Evolutionary conservation across 805 yeast genomes (phyloP).

Genomic region (Barnettozyma sucrosica): DNA sequence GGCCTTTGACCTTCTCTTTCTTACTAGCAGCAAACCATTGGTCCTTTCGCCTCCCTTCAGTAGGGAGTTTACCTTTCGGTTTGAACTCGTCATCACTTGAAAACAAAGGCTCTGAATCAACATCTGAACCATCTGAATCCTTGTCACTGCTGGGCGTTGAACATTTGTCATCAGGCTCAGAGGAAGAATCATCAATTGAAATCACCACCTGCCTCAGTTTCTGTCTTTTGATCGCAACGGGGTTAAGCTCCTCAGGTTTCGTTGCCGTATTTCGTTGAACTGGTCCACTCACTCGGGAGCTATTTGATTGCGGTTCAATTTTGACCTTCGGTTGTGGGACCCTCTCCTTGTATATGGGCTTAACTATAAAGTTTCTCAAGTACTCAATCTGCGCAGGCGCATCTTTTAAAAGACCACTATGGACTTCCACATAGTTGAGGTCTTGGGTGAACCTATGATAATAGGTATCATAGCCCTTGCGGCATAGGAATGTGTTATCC

Average conservation of each 20-base stretch:
- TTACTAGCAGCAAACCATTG: not conserved
- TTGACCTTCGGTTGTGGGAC: constrained; percentile 7
- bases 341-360: constrained; percentile 8
- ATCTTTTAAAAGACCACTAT: constrained; percentile 18
- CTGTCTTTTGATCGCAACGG: not conserved
- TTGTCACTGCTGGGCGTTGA: not conserved
- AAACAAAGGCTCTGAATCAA: constrained; percentile 4
- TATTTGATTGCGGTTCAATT: not conserved
- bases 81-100: constrained; percentile 18
- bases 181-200: constrained; percentile 3
- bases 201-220: constrained; percentile 8
- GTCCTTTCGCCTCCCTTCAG: constrained; percentile 23
- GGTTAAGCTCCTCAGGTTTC: not conserved
- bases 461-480: constrained; percentile 31
- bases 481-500: constrained; percentile 27
- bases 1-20: constrained; percentile 21
- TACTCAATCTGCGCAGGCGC: constrained; percentile 24
- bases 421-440: constrained; percentile 22
- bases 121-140: constrained; percentile 3
- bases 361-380: constrained; percentile 19
- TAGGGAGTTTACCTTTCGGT: constrained; percentile 26
- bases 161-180: not conserved
- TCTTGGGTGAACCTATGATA: constrained; percentile 21
- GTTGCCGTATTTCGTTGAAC: not conserved
- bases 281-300: not conserved